phyloP scores from a whole-genome alignment of 495 filamentous ascomycete species.

The Neurospora sp. region DNA sequence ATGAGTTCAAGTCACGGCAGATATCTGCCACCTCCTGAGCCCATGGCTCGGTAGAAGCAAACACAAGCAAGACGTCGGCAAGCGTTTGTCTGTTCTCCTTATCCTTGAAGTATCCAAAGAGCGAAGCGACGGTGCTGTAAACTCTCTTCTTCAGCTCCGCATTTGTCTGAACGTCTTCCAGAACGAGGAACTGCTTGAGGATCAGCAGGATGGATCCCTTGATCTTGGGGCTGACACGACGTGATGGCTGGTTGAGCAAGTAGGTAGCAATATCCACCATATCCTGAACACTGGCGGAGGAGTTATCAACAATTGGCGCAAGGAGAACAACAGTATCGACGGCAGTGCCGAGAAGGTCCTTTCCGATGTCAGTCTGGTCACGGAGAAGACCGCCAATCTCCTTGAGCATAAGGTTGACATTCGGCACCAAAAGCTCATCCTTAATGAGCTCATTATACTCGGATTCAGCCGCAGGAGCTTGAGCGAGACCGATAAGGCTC shows the following conservation, averaged over 20 bases:
- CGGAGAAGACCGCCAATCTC: constrained; percentile 56
- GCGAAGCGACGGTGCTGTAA: constrained; percentile 54
- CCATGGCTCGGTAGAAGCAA: constrained; percentile 51
- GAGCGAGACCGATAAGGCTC: constrained; percentile 48
- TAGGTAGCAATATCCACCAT: constrained; percentile 67
- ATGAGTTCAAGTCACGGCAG: constrained; percentile 74
- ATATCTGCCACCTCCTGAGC: constrained; percentile 56
- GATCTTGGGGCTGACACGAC: constrained; percentile 67
- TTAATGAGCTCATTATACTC: constrained; percentile 53
- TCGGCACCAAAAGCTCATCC: constrained; percentile 54
- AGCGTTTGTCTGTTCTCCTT: constrained; percentile 59
- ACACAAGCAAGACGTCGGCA: constrained; percentile 57
- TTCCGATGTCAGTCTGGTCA: constrained; percentile 47
- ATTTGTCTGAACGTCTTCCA: constrained; percentile 61
- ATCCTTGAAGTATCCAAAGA: constrained; percentile 84
- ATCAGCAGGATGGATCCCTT: constrained; percentile 73
- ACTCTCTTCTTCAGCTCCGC: constrained; percentile 45
- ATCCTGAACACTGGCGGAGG: constrained; percentile 54
- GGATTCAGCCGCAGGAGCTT: constrained; percentile 37
- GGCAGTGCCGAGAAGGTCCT: constrained; percentile 60
- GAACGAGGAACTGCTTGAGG: constrained; percentile 52
- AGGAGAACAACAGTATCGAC: constrained; percentile 68
- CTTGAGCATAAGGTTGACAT: constrained; percentile 57
- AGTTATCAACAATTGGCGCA: constrained; percentile 58
- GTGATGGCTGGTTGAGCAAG: constrained; percentile 72